Percentiles rank a stretch among this genome's conserved stretches.
phyloP scores from a whole-genome alignment of 345 rosid species.

The Gossypium anomalum region DNA sequence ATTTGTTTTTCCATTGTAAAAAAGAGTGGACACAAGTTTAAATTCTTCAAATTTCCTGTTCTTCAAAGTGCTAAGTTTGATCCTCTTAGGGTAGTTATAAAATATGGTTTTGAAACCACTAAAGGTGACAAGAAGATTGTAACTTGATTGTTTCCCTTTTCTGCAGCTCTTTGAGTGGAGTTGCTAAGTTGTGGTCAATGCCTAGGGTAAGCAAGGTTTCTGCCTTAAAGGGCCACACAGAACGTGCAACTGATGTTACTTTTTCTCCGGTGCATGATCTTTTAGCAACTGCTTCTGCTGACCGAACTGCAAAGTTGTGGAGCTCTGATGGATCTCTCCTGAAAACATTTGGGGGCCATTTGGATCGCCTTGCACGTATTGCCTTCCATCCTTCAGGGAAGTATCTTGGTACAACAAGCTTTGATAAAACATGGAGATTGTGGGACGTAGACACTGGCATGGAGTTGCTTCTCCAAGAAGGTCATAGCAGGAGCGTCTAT shows the following conservation, averaged over 20 bases:
- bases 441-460: constrained; percentile 82
- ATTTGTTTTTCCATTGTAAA: neutral
- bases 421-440: constrained; percentile 96
- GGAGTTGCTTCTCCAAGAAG: constrained; percentile 95
- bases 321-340: constrained; percentile 72
- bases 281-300: constrained; percentile 96
- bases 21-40: neutral
- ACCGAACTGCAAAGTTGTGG: constrained; percentile 93
- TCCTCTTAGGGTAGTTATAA: neutral
- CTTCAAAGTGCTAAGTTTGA: constrained; percentile 3
- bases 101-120: constrained; percentile 9
- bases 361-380: constrained; percentile 88
- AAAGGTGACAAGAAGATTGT: neutral
- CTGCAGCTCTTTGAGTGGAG: constrained; percentile 74
- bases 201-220: constrained; percentile 56
- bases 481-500: constrained; percentile 87
- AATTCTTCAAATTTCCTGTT: neutral
- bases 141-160: constrained; percentile 19
- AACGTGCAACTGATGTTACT: constrained; percentile 85
- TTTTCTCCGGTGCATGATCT: constrained; percentile 69
- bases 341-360: constrained; percentile 75
- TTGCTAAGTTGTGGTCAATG: constrained; percentile 85
- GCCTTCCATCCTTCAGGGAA: constrained; percentile 95
- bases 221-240: constrained; percentile 78
- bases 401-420: constrained; percentile 88